Conservation (phyloP, 208 protist species). For the Zelonia costaricensis region DNA sequence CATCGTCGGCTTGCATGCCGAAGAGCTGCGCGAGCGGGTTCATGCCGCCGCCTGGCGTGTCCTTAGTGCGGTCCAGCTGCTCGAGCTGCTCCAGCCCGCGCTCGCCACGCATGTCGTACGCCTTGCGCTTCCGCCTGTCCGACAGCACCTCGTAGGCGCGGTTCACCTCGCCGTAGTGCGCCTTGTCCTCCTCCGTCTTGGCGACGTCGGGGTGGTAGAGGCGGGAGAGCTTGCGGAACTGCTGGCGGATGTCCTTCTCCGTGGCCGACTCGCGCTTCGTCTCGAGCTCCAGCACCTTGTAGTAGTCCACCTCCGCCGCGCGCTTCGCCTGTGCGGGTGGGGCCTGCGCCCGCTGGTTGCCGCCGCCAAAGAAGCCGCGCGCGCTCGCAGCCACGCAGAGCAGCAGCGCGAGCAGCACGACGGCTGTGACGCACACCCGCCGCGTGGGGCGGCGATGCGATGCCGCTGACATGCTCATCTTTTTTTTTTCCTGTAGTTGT, state of each 20-base stretch:
- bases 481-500: too few relatives aligned
- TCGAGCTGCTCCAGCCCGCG: constrained; percentile 82
- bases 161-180: constrained; percentile 75
- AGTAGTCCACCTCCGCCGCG: constrained; percentile 72
- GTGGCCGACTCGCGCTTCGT: constrained; percentile 61
- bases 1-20: constrained; percentile 36
- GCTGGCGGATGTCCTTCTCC: constrained; percentile 80
- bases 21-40: constrained; percentile 61
- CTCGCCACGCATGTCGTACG: constrained; percentile 93
- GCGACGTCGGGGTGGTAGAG: constrained; percentile 87
- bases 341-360: not conserved
- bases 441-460: not conserved
- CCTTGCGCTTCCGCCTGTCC: constrained; percentile 87
- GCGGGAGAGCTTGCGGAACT: constrained; percentile 72
- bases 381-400: constrained; percentile 10
- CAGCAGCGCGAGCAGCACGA: constrained; percentile 12
- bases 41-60: constrained; percentile 23
- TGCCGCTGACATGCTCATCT: too few relatives aligned
- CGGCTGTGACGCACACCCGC: not conserved
- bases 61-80: constrained; percentile 31
- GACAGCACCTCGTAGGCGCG: constrained; percentile 92
- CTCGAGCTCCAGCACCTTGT: constrained; percentile 63
- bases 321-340: not conserved
- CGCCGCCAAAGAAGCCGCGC: constrained; percentile 2
- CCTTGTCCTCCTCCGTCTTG: constrained; percentile 46